phyloP scores from a whole-genome alignment of 208 protist genomes.

The Crithidia fasciculata region DNA sequence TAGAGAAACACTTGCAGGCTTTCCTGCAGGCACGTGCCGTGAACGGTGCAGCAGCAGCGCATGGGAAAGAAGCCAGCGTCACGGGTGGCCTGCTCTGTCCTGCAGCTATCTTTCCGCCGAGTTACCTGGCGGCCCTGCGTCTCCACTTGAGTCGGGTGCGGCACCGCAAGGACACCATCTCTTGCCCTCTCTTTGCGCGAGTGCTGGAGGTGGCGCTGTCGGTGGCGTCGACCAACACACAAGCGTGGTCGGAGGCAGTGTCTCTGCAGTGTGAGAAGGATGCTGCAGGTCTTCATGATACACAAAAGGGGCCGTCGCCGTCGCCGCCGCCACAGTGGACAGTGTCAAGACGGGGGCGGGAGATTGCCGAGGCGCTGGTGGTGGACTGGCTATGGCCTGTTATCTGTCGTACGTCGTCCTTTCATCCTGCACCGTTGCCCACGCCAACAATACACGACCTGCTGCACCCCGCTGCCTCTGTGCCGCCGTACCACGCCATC shows the following conservation, averaged over 20 bases:
- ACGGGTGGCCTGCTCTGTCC: constrained; percentile 29
- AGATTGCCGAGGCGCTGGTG: constrained; percentile 14
- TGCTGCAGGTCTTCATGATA: background rate
- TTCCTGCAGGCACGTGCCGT: too few relatives aligned
- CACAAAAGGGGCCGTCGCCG: too few relatives aligned
- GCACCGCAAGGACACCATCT: constrained; percentile 42
- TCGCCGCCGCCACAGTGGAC: background rate
- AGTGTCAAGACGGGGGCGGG: constrained; percentile 9
- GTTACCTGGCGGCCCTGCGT: constrained; percentile 29
- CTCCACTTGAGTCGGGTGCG: constrained; percentile 22
- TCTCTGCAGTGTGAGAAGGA: background rate
- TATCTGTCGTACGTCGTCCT: constrained; percentile 9
- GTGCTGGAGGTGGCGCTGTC: constrained; percentile 50
- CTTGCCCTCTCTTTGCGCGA: constrained; percentile 50
- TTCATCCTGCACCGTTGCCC: background rate
- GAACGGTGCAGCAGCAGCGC: too few relatives aligned
- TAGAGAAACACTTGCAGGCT: constrained; percentile 4
- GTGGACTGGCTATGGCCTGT: constrained; percentile 36
- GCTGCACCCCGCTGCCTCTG: background rate
- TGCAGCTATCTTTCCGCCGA: constrained; percentile 14
- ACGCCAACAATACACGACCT: background rate
- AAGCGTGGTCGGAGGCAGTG: background rate
- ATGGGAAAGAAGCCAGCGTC: background rate
- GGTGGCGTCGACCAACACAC: background rate
- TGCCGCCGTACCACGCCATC: background rate